Conservation (phyloP, 768 basidiomycete species). For the Hygrophoropsis aurantiaca region DNA sequence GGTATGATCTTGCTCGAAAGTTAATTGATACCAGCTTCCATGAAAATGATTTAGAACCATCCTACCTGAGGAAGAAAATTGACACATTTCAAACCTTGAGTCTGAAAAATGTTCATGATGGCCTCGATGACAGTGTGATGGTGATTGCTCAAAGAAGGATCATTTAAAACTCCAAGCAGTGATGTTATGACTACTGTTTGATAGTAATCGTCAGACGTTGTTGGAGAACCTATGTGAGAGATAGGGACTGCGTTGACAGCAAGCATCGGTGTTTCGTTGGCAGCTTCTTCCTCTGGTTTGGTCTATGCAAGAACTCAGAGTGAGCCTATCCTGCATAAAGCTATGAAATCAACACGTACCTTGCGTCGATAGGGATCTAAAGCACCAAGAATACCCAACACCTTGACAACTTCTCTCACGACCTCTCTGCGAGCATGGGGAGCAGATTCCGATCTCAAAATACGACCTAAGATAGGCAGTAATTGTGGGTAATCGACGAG, state of each 20-base stretch:
- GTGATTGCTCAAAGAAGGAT: slow-evolving; percentile 80
- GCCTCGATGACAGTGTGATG: slow-evolving; percentile 96
- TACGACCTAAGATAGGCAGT: slow-evolving; percentile 78
- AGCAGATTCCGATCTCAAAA: slow-evolving; percentile 79
- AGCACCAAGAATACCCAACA: slow-evolving; percentile 93
- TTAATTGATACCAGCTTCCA: background rate
- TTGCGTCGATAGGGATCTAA: slow-evolving; percentile 94
- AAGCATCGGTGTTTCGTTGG: slow-evolving; percentile 56
- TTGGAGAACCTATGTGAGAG: slow-evolving; percentile 56
- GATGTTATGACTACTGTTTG: slow-evolving; percentile 93
- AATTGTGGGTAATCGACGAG: slow-evolving; percentile 90
- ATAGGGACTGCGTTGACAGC: slow-evolving; percentile 70
- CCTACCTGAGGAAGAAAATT: slow-evolving; percentile 89
- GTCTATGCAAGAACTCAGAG: slow-evolving; percentile 34
- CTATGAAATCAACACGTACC: slow-evolving; percentile 43
- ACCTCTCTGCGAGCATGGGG: slow-evolving; percentile 80
- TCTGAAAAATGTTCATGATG: slow-evolving; percentile 98
- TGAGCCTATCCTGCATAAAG: background rate
- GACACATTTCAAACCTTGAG: slow-evolving; percentile 94
- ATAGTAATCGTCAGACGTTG: slow-evolving; percentile 91
- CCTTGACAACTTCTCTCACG: slow-evolving; percentile 91
- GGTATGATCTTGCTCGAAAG: slow-evolving; percentile 73
- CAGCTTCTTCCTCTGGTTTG: slow-evolving; percentile 63
- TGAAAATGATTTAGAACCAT: slow-evolving; percentile 1
- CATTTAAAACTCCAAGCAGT: slow-evolving; percentile 82